Base-by-base conservation (phyloP, 345 rosid genomes). In the Diplotaxis tenuifolia region DNA sequence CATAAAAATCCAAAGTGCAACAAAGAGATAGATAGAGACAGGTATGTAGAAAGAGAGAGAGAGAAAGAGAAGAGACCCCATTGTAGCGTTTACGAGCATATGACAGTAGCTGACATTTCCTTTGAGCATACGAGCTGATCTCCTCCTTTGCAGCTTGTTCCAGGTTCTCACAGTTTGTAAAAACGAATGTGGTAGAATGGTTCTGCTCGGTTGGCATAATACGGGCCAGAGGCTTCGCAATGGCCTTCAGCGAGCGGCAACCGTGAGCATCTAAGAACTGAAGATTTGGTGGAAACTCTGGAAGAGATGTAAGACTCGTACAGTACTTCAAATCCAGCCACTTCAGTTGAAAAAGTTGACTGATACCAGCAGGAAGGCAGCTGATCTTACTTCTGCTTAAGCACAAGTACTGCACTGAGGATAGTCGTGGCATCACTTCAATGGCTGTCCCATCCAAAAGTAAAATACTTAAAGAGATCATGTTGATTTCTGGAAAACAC, bases 211-310 rank as follows among this genome's bases (percentile, higher is more conserved):
- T 22, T 3, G 9, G 38, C 36, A 22, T 1, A 34, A 65, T 45
- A 10, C 15, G 42, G 70, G 42, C 56, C 25, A 65, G 57, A 0
- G 16, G 70, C 4, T 27, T 65, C 0, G 38, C 40, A 7, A 65
- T 40, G 0, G 40, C 7, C 4, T 25, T 27, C 14, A 65, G 23
- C 4, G 36, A 42, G 18, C 6, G 16, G 6, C 70, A 66, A 4
- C 60, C 70, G 9, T 66, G 47, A 49, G 70, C 70, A 49, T 49
- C 60, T 10, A 66, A 50, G 28, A 10, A 29, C 12, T 50, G 42
- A 38, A 38, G 47, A 38, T 38, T 38, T 38, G 47, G 47, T 38
- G 47, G 47, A 14, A 38, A 38, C 47, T 38, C 47, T 9, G 47
- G 47, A 38, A 38, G 1, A 16, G 18, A 27, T 18, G 27, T 66